A percentile compares a stretch with the other conserved stretches of the same genome.
These are phyloP conservation scores for Cavenderia fasciculata DNA, from an alignment of 78 protist genomes.

Conservation along the genomic window DNA sequence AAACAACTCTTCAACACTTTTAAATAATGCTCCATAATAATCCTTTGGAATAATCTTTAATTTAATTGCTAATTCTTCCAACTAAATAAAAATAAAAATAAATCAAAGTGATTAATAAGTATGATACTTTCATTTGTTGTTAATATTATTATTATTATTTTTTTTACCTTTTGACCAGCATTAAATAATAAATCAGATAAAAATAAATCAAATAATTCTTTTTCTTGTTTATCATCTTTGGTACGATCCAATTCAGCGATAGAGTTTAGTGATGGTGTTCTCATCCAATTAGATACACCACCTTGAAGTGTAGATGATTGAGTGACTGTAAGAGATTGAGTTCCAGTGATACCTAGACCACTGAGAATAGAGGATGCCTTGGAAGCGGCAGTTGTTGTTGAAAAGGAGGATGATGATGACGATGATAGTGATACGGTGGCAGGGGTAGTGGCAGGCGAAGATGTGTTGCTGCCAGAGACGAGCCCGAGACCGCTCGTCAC, in stretches of 20 bases:
- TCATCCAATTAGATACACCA: conserved; percentile 2
- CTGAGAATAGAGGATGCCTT: too few species aligned
- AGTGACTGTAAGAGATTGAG: conserved; percentile 54
- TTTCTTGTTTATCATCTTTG: conserved; percentile 37
- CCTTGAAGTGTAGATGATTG: conserved; percentile 31
- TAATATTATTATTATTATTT: too few species aligned
- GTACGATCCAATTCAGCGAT: background rate
- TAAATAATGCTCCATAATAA: background rate
- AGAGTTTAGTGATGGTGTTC: conserved; percentile 17
- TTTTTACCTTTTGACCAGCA: conserved; percentile 32
- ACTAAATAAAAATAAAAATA: background rate
- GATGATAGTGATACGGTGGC: background rate
- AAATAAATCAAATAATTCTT: conserved; percentile 49
- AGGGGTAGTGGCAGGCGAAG: background rate
- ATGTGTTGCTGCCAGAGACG: background rate
- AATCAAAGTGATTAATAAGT: too few species aligned
- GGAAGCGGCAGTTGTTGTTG: background rate
- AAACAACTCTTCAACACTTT: too few species aligned
- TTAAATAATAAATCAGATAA: conserved; percentile 34
- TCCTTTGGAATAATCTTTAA: conserved; percentile 25
- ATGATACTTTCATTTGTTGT: background rate
- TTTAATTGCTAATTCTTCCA: conserved; percentile 35
- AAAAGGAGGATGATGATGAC: background rate
- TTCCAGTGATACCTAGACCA: background rate
- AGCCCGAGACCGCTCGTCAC: background rate